phyloP scores from a whole-genome alignment of 352 stramenopile genomes.

The Pythium folliculosum region DNA sequence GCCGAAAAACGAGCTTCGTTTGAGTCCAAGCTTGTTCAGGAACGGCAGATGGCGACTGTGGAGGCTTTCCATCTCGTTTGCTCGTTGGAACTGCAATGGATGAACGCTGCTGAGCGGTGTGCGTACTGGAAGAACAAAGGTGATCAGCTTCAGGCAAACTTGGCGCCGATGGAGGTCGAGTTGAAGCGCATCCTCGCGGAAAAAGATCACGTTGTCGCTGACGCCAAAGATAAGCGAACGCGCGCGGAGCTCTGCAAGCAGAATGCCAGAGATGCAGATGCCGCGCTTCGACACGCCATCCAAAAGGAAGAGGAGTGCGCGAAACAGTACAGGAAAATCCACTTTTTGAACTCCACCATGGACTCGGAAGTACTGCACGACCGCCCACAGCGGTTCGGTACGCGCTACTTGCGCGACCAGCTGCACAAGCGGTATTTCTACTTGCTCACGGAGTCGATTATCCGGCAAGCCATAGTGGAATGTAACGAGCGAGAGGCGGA shows the following conservation, averaged over 20 bases:
- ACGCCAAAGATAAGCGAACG: constrained; percentile 50
- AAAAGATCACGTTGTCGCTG: constrained; percentile 52
- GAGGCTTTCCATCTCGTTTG: constrained; percentile 47
- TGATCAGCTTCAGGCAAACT: constrained; percentile 31
- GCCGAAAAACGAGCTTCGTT: constrained; percentile 47
- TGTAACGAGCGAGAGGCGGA: constrained; percentile 47
- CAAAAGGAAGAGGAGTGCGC: constrained; percentile 40
- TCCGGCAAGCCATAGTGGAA: constrained; percentile 47
- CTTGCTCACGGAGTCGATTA: constrained; percentile 57
- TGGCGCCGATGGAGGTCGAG: constrained; percentile 43
- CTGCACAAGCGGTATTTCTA: constrained; percentile 60
- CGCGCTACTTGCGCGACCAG: constrained; percentile 54
- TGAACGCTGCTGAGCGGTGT: constrained; percentile 45
- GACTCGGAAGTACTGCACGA: constrained; percentile 72
- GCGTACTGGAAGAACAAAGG: constrained; percentile 40
- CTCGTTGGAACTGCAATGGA: constrained; percentile 45
- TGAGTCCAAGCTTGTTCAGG: constrained; percentile 56
- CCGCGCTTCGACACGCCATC: constrained; percentile 35
- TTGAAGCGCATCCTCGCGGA: constrained; percentile 48
- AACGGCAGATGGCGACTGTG: constrained; percentile 66
- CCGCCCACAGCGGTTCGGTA: constrained; percentile 65
- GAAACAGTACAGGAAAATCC: constrained; percentile 43
- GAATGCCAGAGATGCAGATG: constrained; percentile 37
- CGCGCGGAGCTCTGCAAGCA: constrained; percentile 48
- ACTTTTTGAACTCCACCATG: constrained; percentile 58